Evolutionary conservation across 176 grass and related monocot species (phyloP).

Genomic region (Eragrostis curvula): DNA sequence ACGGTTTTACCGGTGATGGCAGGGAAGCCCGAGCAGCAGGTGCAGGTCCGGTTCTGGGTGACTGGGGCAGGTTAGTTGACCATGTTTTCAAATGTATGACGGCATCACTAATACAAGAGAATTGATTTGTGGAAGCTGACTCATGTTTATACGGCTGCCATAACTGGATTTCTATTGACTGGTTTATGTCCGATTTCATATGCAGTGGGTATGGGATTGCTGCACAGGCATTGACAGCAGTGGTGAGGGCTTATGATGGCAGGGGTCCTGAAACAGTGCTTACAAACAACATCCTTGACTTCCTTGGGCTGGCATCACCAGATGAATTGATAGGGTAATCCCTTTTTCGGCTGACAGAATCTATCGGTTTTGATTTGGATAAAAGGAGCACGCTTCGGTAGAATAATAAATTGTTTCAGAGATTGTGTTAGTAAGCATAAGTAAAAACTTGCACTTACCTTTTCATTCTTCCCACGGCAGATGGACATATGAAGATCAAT

Average conservation of each 20-base stretch:
- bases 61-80: conserved; percentile 71
- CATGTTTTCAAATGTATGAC: neutral
- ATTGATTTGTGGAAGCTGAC: neutral
- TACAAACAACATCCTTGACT: conserved; percentile 66
- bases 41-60: conserved; percentile 76
- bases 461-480: conserved; percentile 37
- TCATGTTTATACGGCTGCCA: neutral
- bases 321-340: conserved; percentile 77
- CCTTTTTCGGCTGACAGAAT: neutral
- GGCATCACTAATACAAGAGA: neutral
- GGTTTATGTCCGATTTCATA: conserved; percentile 4
- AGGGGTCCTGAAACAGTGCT: conserved; percentile 69
- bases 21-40: conserved; percentile 81
- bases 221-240: conserved; percentile 83
- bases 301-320: conserved; percentile 59
- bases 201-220: conserved; percentile 83
- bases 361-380: neutral
- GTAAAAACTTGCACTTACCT: conserved; percentile 20
- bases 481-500: conserved; percentile 80
- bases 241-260: conserved; percentile 75
- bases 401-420: neutral
- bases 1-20: conserved; percentile 68
- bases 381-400: neutral
- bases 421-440: conserved; percentile 13
- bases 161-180: neutral